Evolutionary conservation across 495 filamentous ascomycete species (phyloP).

Genomic region (Aspergillus egyptiacus): DNA sequence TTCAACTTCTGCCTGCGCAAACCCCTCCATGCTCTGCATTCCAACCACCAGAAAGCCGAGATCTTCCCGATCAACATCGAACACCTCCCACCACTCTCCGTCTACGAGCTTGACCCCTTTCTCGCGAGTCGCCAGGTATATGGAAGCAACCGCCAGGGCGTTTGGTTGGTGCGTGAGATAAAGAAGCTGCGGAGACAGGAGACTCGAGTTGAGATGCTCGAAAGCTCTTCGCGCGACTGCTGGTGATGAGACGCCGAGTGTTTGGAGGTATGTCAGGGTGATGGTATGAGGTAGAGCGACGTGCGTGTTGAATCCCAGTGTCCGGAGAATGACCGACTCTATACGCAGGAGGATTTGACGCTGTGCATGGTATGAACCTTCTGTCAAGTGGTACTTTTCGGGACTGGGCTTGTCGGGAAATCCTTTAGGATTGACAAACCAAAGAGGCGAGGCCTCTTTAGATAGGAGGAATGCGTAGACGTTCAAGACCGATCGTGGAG

Average conservation of each 20-base stretch:
- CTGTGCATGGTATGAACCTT: conserved; percentile 58
- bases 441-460: conserved; percentile 51
- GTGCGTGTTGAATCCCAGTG: conserved; percentile 75
- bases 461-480: conserved; percentile 81
- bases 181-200: conserved; percentile 81
- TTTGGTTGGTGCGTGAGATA: conserved; percentile 90
- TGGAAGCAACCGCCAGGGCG: conserved; percentile 76
- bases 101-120: conserved; percentile 68
- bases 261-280: conserved; percentile 89
- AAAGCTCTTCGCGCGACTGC: conserved; percentile 58
- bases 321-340: conserved; percentile 69
- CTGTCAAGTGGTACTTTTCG: conserved; percentile 65
- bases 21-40: conserved; percentile 73
- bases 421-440: conserved; percentile 37
- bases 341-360: conserved; percentile 57
- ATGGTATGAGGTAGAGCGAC: conserved; percentile 79
- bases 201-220: conserved; percentile 71
- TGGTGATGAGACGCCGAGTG: conserved; percentile 55
- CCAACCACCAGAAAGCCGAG: conserved; percentile 88
- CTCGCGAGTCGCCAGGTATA: conserved; percentile 85
- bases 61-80: conserved; percentile 95
- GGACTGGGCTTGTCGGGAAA: conserved; percentile 39
- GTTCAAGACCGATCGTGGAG: conserved; percentile 72
- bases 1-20: conserved; percentile 49
- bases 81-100: conserved; percentile 93